A percentile compares a stretch with the other conserved stretches of the same genome.
Conservation (phyloP, 2,329 filamentous ascomycete genomes). For the Coniella lustricola region DNA sequence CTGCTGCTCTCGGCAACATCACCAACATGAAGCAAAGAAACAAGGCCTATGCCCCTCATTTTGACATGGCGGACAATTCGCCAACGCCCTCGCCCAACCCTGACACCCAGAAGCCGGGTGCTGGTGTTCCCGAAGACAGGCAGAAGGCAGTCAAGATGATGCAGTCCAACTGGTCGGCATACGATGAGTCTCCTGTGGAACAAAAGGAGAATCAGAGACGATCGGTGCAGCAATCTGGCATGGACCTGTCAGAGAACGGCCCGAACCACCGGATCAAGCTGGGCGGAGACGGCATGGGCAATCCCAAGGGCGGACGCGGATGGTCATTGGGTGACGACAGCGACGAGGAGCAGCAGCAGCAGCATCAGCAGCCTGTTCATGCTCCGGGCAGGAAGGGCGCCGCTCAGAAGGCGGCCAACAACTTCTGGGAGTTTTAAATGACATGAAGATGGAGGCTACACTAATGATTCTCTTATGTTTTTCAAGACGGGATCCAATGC, state of each 20-base stretch:
- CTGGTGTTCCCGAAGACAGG: conserved; percentile 45
- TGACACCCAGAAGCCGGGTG: conserved; percentile 27
- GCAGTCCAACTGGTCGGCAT: conserved; percentile 54
- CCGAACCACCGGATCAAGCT: conserved; percentile 37
- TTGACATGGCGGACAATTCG: conserved; percentile 64
- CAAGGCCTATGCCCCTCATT: conserved; percentile 74
- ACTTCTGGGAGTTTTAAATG: conserved; percentile 42
- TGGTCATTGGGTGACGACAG: conserved; percentile 52
- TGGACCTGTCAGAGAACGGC: conserved; percentile 17
- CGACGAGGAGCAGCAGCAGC: conserved; percentile 28
- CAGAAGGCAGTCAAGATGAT: conserved; percentile 68
- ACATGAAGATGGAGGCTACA: too few relatives aligned
- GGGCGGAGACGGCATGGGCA: conserved; percentile 61
- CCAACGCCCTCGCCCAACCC: conserved; percentile 31
- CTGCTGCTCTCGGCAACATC: conserved; percentile 53
- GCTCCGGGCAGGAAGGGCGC: conserved; percentile 33
- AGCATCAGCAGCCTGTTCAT: conserved; percentile 16
- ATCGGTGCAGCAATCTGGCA: conserved; percentile 13
- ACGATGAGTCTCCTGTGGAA: conserved; percentile 46
- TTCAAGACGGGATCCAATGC: not conserved
- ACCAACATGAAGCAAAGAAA: conserved; percentile 66
- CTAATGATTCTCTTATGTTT: too few relatives aligned
- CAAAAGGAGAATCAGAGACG: conserved; percentile 47
- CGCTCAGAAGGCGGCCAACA: conserved; percentile 27
- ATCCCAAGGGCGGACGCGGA: conserved; percentile 45